Evolutionary conservation across 2,329 filamentous ascomycete species (phyloP).

Genomic region (Penicillium brasilianum): DNA sequence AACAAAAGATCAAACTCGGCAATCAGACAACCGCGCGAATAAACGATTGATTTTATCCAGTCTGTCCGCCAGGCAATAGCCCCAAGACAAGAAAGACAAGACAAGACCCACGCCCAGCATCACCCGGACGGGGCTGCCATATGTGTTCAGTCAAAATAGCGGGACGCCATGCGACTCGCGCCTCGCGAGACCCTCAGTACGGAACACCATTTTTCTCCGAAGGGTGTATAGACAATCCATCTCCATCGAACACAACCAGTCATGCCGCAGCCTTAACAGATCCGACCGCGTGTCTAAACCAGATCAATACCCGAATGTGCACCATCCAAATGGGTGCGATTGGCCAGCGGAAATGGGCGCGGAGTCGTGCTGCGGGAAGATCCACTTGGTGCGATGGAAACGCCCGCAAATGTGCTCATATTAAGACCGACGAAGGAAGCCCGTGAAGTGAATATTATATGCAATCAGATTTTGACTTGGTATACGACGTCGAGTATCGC

Average conservation of each 20-base stretch:
- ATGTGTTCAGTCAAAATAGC: background rate
- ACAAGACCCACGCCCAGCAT: background rate
- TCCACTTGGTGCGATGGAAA: constrained; percentile 17
- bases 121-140: background rate
- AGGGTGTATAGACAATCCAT: background rate
- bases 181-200: background rate
- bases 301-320: background rate
- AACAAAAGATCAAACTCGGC: background rate
- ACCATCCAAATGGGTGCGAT: background rate
- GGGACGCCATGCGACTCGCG: background rate
- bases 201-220: background rate
- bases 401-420: constrained; percentile 27
- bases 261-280: background rate
- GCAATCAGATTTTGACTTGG: background rate
- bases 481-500: background rate
- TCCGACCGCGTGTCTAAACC: background rate
- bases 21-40: background rate
- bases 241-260: background rate
- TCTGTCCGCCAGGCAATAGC: background rate
- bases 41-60: background rate
- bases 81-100: background rate
- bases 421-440: background rate
- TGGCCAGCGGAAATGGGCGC: background rate
- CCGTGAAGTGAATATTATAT: background rate
- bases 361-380: constrained; percentile 12